phyloP scores from a whole-genome alignment of 805 yeast genomes.

The Nakazawaea wickerhamii region DNA sequence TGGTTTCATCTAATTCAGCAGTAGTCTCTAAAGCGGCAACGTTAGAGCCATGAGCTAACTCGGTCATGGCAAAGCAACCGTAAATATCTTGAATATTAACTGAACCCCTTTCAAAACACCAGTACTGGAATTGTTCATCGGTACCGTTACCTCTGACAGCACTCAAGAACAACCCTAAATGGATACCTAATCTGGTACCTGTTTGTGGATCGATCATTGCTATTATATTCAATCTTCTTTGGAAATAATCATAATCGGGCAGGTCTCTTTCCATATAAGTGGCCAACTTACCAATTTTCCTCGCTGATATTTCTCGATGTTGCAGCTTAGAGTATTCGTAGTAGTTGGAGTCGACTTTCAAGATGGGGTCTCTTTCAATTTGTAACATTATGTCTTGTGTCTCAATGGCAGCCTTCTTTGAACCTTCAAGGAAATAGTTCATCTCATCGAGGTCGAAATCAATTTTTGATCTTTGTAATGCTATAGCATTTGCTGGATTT shows the following conservation, averaged over 20 bases:
- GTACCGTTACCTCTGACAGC: slow-evolving; percentile 89
- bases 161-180: slow-evolving; percentile 76
- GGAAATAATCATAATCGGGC: slow-evolving; percentile 39
- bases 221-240: slow-evolving; percentile 52
- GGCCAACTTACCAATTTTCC: slow-evolving; percentile 56
- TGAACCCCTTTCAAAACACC: slow-evolving; percentile 73
- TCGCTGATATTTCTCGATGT: slow-evolving; percentile 56
- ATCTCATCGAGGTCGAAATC: slow-evolving; percentile 38
- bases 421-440: slow-evolving; percentile 53
- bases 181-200: slow-evolving; percentile 81
- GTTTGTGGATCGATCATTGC: slow-evolving; percentile 74
- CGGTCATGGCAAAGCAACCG: slow-evolving; percentile 94
- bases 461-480: slow-evolving; percentile 40
- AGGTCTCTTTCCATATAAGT: slow-evolving; percentile 46
- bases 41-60: slow-evolving; percentile 88
- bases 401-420: slow-evolving; percentile 36
- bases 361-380: slow-evolving; percentile 62
- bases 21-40: slow-evolving; percentile 93
- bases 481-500: slow-evolving; percentile 30
- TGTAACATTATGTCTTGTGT: slow-evolving; percentile 50
- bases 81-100: slow-evolving; percentile 52
- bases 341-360: slow-evolving; percentile 46
- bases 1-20: slow-evolving; percentile 64
- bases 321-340: slow-evolving; percentile 54
- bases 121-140: slow-evolving; percentile 71